Evolutionary conservation across 495 filamentous ascomycete species (phyloP).

Genomic region (Aspergillus bridgeri): DNA sequence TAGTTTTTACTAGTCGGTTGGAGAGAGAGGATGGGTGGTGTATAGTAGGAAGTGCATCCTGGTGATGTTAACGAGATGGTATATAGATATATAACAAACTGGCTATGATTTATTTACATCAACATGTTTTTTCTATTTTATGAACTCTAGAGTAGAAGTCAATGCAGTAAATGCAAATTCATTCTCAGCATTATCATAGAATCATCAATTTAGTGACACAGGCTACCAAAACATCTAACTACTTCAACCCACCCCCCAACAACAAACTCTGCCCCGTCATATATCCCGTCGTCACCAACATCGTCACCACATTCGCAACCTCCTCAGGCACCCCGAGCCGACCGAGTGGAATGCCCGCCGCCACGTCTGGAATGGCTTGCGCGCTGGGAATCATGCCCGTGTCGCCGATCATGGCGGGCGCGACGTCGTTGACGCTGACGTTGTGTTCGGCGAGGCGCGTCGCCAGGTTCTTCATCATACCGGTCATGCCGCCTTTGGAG

Average conservation of each 20-base stretch:
- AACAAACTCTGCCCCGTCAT: constrained; percentile 62
- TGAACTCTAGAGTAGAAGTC: neutral
- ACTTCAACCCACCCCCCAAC: constrained; percentile 55
- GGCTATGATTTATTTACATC: too few relatives aligned
- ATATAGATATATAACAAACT: too few relatives aligned
- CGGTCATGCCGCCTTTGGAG: constrained; percentile 60
- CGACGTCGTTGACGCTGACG: constrained; percentile 73
- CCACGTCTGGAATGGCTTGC: constrained; percentile 51
- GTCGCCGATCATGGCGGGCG: constrained; percentile 70
- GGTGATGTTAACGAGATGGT: neutral
- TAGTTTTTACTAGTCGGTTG: constrained; percentile 1
- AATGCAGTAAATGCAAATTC: neutral
- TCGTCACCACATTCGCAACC: constrained; percentile 63
- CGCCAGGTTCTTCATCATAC: constrained; percentile 64
- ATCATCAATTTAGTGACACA: neutral
- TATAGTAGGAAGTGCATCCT: neutral
- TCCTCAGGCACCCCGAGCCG: constrained; percentile 64
- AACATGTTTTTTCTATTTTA: too few relatives aligned
- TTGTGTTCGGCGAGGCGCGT: constrained; percentile 58
- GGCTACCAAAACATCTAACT: neutral
- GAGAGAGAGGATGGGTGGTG: neutral
- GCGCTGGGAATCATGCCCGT: constrained; percentile 63
- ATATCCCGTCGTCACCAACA: constrained; percentile 67
- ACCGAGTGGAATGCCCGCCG: constrained; percentile 56
- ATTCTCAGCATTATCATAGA: neutral